Evolutionary conservation across 108 stramenopile species (phyloP).

Genomic region (Heterococcus sp.): DNA sequence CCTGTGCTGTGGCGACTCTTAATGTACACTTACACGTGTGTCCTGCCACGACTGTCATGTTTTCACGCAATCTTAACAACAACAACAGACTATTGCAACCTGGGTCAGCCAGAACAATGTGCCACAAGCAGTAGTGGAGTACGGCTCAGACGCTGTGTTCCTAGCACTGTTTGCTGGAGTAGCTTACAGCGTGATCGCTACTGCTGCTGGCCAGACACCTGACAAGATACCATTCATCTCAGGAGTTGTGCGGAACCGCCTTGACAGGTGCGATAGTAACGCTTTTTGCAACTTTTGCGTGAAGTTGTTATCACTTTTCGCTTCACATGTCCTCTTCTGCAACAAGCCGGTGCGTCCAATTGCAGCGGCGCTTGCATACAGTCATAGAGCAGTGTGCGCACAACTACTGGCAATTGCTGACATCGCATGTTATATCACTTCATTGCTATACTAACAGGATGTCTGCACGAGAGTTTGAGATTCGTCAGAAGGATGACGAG

Average conservation of each 20-base stretch:
- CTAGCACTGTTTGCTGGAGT: not conserved
- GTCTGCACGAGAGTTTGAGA: not conserved
- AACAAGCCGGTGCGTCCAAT: too few relatives aligned
- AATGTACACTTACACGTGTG: not conserved
- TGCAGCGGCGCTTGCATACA: too few relatives aligned
- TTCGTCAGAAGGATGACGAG: not conserved
- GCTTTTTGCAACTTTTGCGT: not conserved
- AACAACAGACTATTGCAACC: not conserved
- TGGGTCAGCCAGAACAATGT: too few relatives aligned
- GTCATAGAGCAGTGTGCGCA: not conserved
- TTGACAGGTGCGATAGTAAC: not conserved
- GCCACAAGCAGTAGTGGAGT: not conserved
- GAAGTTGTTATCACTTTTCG: not conserved
- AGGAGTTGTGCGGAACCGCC: not conserved
- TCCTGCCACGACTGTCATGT: not conserved
- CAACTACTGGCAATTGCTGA: not conserved
- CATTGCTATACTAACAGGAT: not conserved
- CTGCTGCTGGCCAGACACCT: not conserved
- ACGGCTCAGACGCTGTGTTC: not conserved
- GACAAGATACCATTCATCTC: not conserved
- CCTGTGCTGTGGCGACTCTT: not conserved
- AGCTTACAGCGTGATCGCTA: not conserved
- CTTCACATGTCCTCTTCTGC: not conserved
- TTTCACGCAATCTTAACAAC: not conserved
- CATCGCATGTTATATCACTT: not conserved